These are phyloP conservation scores for Cynara cardunculus DNA, from an alignment of 129 eudicot species.

Conservation along the genomic window DNA sequence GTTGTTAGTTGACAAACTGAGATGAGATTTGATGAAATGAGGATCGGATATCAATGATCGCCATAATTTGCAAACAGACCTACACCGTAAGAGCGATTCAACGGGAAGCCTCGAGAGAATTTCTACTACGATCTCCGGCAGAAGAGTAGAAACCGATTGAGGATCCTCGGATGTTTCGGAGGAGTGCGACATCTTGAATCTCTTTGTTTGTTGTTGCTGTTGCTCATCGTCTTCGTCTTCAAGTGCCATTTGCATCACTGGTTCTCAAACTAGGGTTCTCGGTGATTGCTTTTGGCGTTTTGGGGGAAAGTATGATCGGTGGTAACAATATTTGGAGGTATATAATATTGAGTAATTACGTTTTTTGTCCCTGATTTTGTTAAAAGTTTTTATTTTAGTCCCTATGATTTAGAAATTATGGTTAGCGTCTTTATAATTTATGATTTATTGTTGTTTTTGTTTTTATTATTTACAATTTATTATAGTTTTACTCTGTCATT, in stretches of 20 bases:
- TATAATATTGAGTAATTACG: no score
- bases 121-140: slow-evolving; percentile 42
- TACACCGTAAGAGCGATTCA: slow-evolving; percentile 43
- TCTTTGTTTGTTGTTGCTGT: slow-evolving; percentile 14
- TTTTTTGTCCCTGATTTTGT: no score
- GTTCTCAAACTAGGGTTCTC: not conserved
- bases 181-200: slow-evolving; percentile 11
- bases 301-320: not conserved
- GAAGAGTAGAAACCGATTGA: slow-evolving; percentile 15
- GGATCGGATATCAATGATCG: slow-evolving; percentile 39
- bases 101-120: slow-evolving; percentile 57
- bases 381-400: no score
- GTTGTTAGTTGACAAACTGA: slow-evolving; percentile 8
- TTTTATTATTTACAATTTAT: no score
- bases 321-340: not conserved
- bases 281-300: not conserved
- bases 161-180: not conserved
- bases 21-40: slow-evolving; percentile 39
- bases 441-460: no score
- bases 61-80: slow-evolving; percentile 62
- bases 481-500: no score
- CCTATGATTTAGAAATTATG: no score
- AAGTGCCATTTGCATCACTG: slow-evolving; percentile 13
- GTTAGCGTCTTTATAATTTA: no score
- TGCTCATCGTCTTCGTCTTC: slow-evolving; percentile 14